Evolutionary conservation across 75 land plant species (phyloP), one percentile per base, ranked within the genome.

Genomic region (Selaginella moellendorffii): DNA sequence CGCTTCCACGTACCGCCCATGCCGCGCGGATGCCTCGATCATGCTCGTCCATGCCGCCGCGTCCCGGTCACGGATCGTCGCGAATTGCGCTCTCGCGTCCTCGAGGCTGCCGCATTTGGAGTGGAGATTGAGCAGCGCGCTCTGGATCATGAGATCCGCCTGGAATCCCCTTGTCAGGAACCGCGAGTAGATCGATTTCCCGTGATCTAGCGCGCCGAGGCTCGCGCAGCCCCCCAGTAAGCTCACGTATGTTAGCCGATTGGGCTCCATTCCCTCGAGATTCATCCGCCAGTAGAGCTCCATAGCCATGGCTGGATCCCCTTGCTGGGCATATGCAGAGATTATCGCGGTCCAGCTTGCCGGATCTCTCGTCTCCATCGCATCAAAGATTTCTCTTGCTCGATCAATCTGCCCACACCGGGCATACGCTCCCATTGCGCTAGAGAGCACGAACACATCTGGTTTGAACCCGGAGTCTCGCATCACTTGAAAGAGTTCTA

Each of bases 41-140:
- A 81, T 54, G 9, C 70, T 26, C 54, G 71, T 78, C 84, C 84
- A 81, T 61, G 80, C 63, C 1, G 68, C 54, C 0, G 70, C 28
- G 68, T 72, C 76, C 58, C 46, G 72, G 12, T 0, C 19, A 28
- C 17, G 0, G 62, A 69, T 70, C 0, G 31, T 17, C 59, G 69
- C 80, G 54, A 81, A 81, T 0, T 64, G 26, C 36, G 36, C 30
- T 24, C 61, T 26, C 20, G 76, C 65, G 17, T 53, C 30, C 0
- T 70, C 14, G 9, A 81, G 27, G 24, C 72, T 65, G 1, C 78
- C 80, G 54, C 80, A 78, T 36, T 75, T 75, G 52, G 76, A 67
- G 52, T 81, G 78, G 73, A 76, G 62, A 29, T 75, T 64, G 14
- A 78, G 46, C 0, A 81, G 24, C 14, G 80, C 61, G 58, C 75